These are phyloP conservation scores for Phytophthora pinifolia DNA, from an alignment of 352 stramenopile genomes.

Conservation along the genomic window DNA sequence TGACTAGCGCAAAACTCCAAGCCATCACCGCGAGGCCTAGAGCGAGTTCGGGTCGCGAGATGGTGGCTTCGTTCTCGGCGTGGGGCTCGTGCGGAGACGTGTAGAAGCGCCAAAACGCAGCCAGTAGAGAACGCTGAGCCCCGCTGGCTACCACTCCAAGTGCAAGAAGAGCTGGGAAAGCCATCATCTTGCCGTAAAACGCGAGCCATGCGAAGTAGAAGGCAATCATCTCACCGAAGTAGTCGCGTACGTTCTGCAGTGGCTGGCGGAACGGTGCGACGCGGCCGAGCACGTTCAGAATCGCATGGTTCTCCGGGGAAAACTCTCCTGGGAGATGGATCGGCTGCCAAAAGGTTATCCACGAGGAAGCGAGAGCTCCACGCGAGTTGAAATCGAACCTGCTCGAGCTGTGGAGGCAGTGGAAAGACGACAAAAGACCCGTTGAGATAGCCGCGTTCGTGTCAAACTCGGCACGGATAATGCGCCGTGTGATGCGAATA, in stretches of 20 bases:
- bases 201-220: slow-evolving; percentile 92
- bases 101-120: slow-evolving; percentile 34
- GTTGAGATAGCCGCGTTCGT: slow-evolving; percentile 29
- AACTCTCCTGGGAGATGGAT: slow-evolving; percentile 38
- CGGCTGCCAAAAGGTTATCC: slow-evolving; percentile 63
- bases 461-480: slow-evolving; percentile 58
- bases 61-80: neutral
- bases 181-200: slow-evolving; percentile 79
- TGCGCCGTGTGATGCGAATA: slow-evolving; percentile 42
- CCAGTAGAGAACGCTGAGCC: slow-evolving; percentile 14
- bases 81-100: neutral
- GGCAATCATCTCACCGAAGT: slow-evolving; percentile 86
- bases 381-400: slow-evolving; percentile 47
- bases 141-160: slow-evolving; percentile 27
- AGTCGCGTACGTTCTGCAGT: slow-evolving; percentile 72
- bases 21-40: slow-evolving; percentile 37
- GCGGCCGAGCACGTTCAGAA: slow-evolving; percentile 41
- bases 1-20: slow-evolving; percentile 57
- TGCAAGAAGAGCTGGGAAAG: slow-evolving; percentile 42
- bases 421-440: slow-evolving; percentile 32
- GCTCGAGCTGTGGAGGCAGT: slow-evolving; percentile 59
- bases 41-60: slow-evolving; percentile 9
- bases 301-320: slow-evolving; percentile 38
- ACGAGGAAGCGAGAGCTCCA: slow-evolving; percentile 36
- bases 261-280: slow-evolving; percentile 68